Evolutionary conservation across 164 flowering plant genomes (phyloP).

Genomic region (Taxillus chinensis): DNA sequence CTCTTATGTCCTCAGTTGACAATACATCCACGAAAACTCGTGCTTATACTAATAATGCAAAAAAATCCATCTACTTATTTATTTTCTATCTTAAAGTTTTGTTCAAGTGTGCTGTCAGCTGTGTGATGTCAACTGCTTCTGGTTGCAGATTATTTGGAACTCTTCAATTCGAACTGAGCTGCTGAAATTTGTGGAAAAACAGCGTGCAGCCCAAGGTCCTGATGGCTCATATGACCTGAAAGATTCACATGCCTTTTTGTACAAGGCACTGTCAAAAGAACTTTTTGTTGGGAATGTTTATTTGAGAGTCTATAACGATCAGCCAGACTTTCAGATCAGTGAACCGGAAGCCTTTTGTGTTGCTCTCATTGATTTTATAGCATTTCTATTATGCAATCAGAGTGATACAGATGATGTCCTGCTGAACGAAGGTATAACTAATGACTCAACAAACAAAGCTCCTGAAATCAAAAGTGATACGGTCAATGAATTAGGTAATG

Average conservation of each 20-base stretch:
- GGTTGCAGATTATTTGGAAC: conserved; percentile 90
- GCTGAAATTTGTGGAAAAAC: conserved; percentile 84
- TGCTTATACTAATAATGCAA: too few species aligned
- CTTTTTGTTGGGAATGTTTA: conserved; percentile 90
- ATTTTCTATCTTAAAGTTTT: too few species aligned
- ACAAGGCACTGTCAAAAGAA: conserved; percentile 74
- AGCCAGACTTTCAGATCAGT: conserved; percentile 88
- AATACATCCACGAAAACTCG: too few species aligned
- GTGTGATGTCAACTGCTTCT: background rate
- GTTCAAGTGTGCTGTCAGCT: background rate
- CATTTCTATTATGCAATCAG: conserved; percentile 42
- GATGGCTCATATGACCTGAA: conserved; percentile 90
- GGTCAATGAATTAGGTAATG: conserved; percentile 20
- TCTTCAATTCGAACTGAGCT: conserved; percentile 88
- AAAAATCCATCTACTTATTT: too few species aligned
- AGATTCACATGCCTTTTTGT: conserved; percentile 57
- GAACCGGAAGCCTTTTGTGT: conserved; percentile 85
- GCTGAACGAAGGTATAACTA: conserved; percentile 13
- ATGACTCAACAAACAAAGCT: conserved; percentile 18
- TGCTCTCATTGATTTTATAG: conserved; percentile 80
- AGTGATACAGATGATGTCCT: conserved; percentile 18
- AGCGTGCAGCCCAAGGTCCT: conserved; percentile 69
- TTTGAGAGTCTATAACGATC: conserved; percentile 95
- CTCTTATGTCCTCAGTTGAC: too few species aligned
- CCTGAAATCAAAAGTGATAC: conserved; percentile 29